Evolutionary conservation across 2,329 filamentous ascomycete species (phyloP).

Genomic region (Epichloe bromicola): DNA sequence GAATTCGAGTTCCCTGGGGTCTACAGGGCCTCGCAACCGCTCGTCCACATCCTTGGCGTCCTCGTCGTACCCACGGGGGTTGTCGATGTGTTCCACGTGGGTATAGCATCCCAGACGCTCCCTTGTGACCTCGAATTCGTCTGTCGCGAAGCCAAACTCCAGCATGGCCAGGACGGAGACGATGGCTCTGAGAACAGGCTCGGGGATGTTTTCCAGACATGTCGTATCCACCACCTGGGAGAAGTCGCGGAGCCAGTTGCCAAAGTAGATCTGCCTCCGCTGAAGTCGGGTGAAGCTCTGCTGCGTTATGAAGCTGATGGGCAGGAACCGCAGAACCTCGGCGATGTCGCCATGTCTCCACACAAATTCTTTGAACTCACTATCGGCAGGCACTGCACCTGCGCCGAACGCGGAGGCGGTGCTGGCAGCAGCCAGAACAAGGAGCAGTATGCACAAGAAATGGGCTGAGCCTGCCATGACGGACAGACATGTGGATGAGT

Average conservation of each 20-base stretch:
- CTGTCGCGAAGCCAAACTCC: constrained; percentile 53
- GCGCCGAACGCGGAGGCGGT: constrained; percentile 24
- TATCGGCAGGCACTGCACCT: constrained; percentile 22
- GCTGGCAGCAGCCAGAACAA: constrained; percentile 16
- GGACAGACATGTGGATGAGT: not conserved
- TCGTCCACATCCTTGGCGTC: constrained; percentile 64
- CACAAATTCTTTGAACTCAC: constrained; percentile 27
- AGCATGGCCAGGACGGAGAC: constrained; percentile 18
- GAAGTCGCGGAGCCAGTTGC: constrained; percentile 51
- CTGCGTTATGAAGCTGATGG: constrained; percentile 23
- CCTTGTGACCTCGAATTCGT: constrained; percentile 67
- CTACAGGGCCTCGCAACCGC: constrained; percentile 10
- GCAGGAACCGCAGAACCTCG: constrained; percentile 24
- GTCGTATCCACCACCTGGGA: constrained; percentile 61
- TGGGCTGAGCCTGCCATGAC: constrained; percentile 1
- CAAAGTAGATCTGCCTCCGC: constrained; percentile 24
- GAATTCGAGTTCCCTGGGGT: constrained; percentile 50
- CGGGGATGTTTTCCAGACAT: constrained; percentile 17
- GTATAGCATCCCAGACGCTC: constrained; percentile 66
- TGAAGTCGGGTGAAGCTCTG: constrained; percentile 26
- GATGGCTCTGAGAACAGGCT: constrained; percentile 16
- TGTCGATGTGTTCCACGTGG: constrained; percentile 58
- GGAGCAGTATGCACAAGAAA: constrained; percentile 7
- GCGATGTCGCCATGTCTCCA: constrained; percentile 28
- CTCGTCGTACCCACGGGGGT: constrained; percentile 63